Evolutionary conservation across 2,329 filamentous ascomycete genomes (phyloP).

Genomic region (Neonectria magnoliae): DNA sequence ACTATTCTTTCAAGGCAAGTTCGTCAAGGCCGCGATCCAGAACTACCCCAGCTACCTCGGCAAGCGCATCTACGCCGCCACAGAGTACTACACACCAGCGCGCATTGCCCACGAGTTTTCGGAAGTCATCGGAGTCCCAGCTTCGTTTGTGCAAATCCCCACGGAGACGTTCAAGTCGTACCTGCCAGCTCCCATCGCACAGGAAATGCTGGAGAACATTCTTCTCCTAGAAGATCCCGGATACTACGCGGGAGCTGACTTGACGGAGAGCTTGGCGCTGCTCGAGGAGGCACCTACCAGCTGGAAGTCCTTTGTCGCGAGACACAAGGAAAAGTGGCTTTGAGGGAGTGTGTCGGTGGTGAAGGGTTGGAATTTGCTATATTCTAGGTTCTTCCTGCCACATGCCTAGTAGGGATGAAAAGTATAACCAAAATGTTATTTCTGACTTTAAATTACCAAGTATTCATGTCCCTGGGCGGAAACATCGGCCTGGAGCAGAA

Average conservation of each 20-base stretch:
- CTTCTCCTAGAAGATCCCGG: conserved; percentile 51
- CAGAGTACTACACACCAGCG: conserved; percentile 48
- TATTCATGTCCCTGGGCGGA: too few relatives aligned
- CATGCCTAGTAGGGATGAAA: too few relatives aligned
- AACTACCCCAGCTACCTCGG: conserved; percentile 38
- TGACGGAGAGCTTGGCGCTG: conserved; percentile 46
- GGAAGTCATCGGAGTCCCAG: conserved; percentile 46
- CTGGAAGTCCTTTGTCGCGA: conserved; percentile 50
- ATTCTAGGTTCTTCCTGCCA: not conserved
- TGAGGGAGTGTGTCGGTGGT: not conserved
- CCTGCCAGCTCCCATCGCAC: conserved; percentile 39
- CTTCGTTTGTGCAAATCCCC: conserved; percentile 43
- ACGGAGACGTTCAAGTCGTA: conserved; percentile 49
- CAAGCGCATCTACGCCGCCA: conserved; percentile 49
- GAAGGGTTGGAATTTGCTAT: not conserved
- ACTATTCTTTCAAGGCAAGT: conserved; percentile 40
- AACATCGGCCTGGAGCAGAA: not conserved
- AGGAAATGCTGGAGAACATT: conserved; percentile 55
- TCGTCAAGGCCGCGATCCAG: conserved; percentile 49
- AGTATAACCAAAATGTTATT: too few relatives aligned
- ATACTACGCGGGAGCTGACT: conserved; percentile 50
- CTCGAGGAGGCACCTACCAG: conserved; percentile 44
- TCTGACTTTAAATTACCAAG: too few relatives aligned
- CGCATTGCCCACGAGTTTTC: conserved; percentile 47
- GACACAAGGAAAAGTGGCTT: conserved; percentile 34